Evolutionary conservation across 805 yeast species (phyloP).

Genomic region (Clavispora fructus): DNA sequence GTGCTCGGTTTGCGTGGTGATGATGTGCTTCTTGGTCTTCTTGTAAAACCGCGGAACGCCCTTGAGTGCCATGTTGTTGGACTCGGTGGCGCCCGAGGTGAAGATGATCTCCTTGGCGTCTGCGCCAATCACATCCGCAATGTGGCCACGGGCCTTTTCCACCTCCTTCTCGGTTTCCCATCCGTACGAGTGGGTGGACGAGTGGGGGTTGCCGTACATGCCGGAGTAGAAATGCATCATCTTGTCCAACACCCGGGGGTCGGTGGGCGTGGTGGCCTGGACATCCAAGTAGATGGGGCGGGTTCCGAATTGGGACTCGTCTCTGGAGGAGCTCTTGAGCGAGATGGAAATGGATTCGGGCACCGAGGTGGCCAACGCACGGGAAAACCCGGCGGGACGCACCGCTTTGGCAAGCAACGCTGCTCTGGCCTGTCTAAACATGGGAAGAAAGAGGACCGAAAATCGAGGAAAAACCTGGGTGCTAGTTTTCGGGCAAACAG

Average conservation of each 20-base stretch:
- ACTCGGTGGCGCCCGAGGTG: conserved; percentile 97
- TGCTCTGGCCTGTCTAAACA: not conserved
- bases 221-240: conserved; percentile 88
- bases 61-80: conserved; percentile 90
- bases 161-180: conserved; percentile 97
- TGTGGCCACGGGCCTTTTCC: conserved; percentile 75
- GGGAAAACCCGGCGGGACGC: not conserved
- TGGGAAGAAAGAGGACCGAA: not conserved
- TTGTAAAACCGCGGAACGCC: conserved; percentile 94
- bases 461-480: not conserved
- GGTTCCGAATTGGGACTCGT: conserved; percentile 49
- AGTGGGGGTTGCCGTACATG: conserved; percentile 95
- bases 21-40: conserved; percentile 86
- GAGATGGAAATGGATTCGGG: conserved; percentile 39
- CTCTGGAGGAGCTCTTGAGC: conserved; percentile 41
- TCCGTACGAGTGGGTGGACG: conserved; percentile 94
- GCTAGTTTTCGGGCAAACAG: not conserved
- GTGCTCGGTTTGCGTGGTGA: conserved; percentile 96
- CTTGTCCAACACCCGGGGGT: conserved; percentile 89
- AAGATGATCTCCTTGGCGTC: conserved; percentile 96
- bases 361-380: conserved; percentile 1
- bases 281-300: conserved; percentile 95
- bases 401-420: not conserved
- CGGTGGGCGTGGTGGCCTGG: conserved; percentile 98
- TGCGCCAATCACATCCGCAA: conserved; percentile 83